A percentile compares a stretch with the other conserved stretches of the same genome.
phyloP scores from a whole-genome alignment of 371 early-diverging fungal genomes.

The Chytridium lagenaria region DNA sequence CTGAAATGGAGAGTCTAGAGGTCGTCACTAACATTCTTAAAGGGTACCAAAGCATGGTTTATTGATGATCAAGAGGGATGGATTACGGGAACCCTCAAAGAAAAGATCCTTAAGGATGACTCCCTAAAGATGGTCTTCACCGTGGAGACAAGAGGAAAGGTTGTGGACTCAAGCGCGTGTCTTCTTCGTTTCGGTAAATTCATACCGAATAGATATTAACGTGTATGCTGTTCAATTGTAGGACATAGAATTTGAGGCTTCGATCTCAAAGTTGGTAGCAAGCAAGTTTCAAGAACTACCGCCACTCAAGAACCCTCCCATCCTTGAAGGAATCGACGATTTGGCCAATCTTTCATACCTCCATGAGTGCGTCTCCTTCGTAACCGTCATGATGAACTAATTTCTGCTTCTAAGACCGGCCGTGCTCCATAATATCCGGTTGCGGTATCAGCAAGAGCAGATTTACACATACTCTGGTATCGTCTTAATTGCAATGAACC shows the following conservation, averaged over 20 bases:
- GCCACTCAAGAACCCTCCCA: constrained; percentile 82
- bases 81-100: constrained; percentile 72
- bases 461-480: constrained; percentile 99
- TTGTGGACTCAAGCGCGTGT: too few species aligned
- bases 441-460: constrained; percentile 85
- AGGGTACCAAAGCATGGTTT: constrained; percentile 83
- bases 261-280: constrained; percentile 69
- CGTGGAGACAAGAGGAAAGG: constrained; percentile 59
- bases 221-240: too few species aligned
- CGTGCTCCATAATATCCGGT: constrained; percentile 87
- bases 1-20: not conserved
- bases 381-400: not conserved
- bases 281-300: constrained; percentile 73
- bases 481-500: constrained; percentile 96
- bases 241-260: constrained; percentile 76
- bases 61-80: constrained; percentile 86
- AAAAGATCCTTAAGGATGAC: constrained; percentile 64
- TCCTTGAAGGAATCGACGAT: constrained; percentile 85
- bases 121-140: constrained; percentile 68
- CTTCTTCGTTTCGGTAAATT: not conserved
- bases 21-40: not conserved
- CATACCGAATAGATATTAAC: too few species aligned
- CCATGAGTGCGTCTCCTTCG: constrained; percentile 71
- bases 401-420: constrained; percentile 41
- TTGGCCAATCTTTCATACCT: constrained; percentile 88